Percentiles rank a stretch among this genome's conserved stretches.
phyloP scores from a whole-genome alignment of 202 grass and related monocot species.

The Setaria viridis region DNA sequence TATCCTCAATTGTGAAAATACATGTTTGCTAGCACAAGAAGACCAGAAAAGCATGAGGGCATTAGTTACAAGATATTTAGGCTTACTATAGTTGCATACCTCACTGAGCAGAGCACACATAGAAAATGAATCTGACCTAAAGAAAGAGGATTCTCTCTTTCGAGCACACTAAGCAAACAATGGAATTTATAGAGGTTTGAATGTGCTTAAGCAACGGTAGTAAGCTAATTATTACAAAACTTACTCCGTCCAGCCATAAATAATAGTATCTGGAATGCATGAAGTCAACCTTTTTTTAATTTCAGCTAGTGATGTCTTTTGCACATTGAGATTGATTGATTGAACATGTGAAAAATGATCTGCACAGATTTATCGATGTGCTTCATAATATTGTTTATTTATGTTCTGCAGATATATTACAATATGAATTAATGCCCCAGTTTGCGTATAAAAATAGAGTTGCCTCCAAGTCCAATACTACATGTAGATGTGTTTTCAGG shows the following conservation, averaged over 20 bases:
- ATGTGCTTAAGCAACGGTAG: neutral
- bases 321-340: neutral
- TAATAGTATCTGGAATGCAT: neutral
- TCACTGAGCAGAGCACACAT: neutral
- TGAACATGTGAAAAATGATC: neutral
- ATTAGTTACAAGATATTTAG: neutral
- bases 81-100: neutral
- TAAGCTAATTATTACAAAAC: neutral
- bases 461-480: too few species aligned
- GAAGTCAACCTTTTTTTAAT: neutral
- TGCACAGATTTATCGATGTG: neutral
- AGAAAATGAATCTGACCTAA: slow-evolving; percentile 1
- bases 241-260: neutral
- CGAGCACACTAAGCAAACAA: neutral
- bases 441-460: neutral
- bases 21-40: neutral
- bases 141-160: neutral
- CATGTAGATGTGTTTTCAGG: neutral
- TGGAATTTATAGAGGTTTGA: neutral
- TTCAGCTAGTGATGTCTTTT: neutral
- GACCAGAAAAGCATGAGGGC: neutral
- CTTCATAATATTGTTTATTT: neutral
- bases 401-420: neutral
- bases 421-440: too few species aligned
- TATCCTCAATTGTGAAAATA: neutral